phyloP scores from a whole-genome alignment of 352 stramenopile genomes.

The Phytophthora capsici region DNA sequence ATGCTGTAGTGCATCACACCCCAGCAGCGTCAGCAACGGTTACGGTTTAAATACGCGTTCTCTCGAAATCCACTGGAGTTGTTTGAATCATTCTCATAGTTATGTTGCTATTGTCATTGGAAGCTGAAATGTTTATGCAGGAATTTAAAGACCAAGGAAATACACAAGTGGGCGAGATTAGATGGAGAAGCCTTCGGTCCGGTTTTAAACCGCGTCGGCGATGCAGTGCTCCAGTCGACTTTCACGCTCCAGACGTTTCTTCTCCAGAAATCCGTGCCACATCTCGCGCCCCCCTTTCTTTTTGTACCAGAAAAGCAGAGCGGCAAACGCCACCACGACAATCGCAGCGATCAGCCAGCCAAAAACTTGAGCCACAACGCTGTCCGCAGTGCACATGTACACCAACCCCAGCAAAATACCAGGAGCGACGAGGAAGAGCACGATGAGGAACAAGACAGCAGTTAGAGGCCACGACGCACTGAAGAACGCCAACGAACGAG shows the following conservation, averaged over 20 bases:
- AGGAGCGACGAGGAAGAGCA: conserved; percentile 48
- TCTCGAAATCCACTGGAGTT: too few relatives aligned
- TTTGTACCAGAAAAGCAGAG: conserved; percentile 45
- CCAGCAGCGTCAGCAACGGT: conserved; percentile 4
- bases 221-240: not conserved
- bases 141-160: too few relatives aligned
- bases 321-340: conserved; percentile 12
- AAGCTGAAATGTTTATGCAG: too few relatives aligned
- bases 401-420: conserved; percentile 46
- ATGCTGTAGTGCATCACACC: conserved; percentile 36
- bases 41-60: too few relatives aligned
- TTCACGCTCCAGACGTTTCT: conserved; percentile 44
- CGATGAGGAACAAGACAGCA: conserved; percentile 48
- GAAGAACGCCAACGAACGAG: conserved; percentile 59
- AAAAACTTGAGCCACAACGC: conserved; percentile 21
- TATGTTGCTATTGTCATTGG: too few relatives aligned
- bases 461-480: conserved; percentile 56
- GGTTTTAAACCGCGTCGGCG: not conserved
- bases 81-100: too few relatives aligned
- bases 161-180: too few relatives aligned
- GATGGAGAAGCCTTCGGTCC: not conserved
- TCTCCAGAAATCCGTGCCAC: conserved; percentile 48
- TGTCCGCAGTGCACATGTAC: conserved; percentile 53
- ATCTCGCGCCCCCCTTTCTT: conserved; percentile 35
- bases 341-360: conserved; percentile 39